Evolutionary conservation across 2,329 filamentous ascomycete genomes (phyloP).

Genomic region (Magnaporthiopsis poae): DNA sequence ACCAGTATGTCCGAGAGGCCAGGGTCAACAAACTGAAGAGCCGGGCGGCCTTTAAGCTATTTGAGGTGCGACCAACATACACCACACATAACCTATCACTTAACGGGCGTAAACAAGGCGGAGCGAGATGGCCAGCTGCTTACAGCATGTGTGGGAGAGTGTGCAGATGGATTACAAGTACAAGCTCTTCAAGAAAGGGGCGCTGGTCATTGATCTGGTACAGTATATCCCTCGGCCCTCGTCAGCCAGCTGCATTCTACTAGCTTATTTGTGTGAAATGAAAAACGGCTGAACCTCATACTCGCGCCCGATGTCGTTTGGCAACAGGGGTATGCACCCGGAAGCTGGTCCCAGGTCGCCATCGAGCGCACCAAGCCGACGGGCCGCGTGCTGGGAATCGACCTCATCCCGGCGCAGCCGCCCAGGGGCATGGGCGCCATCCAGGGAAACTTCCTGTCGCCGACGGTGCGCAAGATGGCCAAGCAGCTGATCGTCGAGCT

Average conservation of each 20-base stretch:
- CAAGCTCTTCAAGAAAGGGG: conserved; percentile 64
- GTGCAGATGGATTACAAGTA: conserved; percentile 71
- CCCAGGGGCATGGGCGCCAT: conserved; percentile 87
- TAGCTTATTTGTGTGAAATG: neutral
- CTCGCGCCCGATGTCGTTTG: neutral
- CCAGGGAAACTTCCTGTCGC: conserved; percentile 83
- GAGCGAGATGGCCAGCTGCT: neutral
- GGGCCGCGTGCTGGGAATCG: conserved; percentile 79
- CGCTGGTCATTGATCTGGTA: conserved; percentile 85
- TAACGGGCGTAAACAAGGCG: neutral
- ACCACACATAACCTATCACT: conserved; percentile 7
- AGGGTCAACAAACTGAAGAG: conserved; percentile 75
- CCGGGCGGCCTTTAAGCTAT: conserved; percentile 82
- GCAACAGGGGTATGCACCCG: conserved; percentile 62
- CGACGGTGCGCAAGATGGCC: conserved; percentile 63
- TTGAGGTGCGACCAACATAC: conserved; percentile 50
- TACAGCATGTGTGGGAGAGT: neutral
- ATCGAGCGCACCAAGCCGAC: conserved; percentile 64
- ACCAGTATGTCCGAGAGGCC: conserved; percentile 65
- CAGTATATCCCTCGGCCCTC: conserved; percentile 17
- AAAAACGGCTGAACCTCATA: neutral
- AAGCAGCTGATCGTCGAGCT: conserved; percentile 59
- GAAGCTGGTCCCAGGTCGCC: conserved; percentile 73
- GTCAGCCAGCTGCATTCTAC: neutral
- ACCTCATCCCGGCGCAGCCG: conserved; percentile 85